Conservation (phyloP, 2,329 filamentous ascomycete species). For the Rutstroemia sydowiana region DNA sequence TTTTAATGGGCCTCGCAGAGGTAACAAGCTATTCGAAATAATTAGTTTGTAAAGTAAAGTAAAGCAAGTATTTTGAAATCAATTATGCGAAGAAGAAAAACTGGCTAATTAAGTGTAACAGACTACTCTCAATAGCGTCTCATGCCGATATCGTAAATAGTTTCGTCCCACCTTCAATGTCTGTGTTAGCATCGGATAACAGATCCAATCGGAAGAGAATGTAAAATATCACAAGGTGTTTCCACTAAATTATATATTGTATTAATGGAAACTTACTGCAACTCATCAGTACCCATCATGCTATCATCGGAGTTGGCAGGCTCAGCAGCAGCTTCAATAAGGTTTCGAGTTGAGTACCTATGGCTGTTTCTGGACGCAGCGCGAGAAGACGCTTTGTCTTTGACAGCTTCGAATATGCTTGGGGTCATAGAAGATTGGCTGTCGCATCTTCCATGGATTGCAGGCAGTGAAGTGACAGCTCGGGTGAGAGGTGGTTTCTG, state of each 20-base stretch:
- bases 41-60: not conserved
- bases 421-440: not conserved
- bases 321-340: not conserved
- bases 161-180: constrained; percentile 13
- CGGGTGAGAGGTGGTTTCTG: not conserved
- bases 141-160: constrained; percentile 19
- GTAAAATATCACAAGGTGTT: not conserved
- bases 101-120: not conserved
- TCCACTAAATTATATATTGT: not conserved
- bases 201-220: not conserved
- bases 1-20: too few species aligned
- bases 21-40: not conserved
- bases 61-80: not conserved
- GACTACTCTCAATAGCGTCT: not conserved
- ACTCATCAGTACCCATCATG: constrained; percentile 23
- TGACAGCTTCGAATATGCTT: not conserved
- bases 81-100: not conserved
- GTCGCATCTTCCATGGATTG: not conserved
- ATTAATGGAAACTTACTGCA: constrained; percentile 14
- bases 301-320: constrained; percentile 4
- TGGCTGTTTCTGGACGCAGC: constrained; percentile 5
- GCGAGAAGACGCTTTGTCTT: not conserved
- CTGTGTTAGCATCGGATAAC: not conserved
- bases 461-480: not conserved
- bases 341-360: constrained; percentile 5